Evolutionary conservation across 345 rosid species (phyloP).

Genomic region (Eucalyptus leucophloia): DNA sequence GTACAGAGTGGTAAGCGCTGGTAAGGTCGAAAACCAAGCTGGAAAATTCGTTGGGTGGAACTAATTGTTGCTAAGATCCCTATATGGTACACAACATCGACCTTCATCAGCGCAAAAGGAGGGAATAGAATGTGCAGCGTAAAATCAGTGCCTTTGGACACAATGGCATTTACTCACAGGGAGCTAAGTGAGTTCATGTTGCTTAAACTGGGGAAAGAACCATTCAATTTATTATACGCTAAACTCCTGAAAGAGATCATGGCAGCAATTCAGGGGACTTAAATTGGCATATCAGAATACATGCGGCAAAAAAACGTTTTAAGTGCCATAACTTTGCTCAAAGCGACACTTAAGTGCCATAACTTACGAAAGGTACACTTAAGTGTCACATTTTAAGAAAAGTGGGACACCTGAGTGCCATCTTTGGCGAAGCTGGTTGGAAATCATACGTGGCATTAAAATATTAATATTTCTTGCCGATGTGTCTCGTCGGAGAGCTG

Average conservation of each 20-base stretch:
- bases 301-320: too few relatives aligned
- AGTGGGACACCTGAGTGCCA: too few relatives aligned
- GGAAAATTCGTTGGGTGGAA: conserved; percentile 65
- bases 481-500: too few relatives aligned
- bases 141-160: background rate
- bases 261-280: background rate
- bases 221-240: conserved; percentile 69
- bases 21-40: conserved; percentile 68
- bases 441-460: too few relatives aligned
- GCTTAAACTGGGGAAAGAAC: conserved; percentile 68
- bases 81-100: background rate
- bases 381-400: too few relatives aligned
- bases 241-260: conserved; percentile 41
- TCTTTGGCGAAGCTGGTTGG: too few relatives aligned
- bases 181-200: conserved; percentile 51
- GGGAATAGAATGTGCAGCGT: background rate
- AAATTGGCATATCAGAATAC: too few relatives aligned
- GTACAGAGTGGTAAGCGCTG: conserved; percentile 82
- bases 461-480: too few relatives aligned
- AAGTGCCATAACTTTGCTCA: too few relatives aligned
- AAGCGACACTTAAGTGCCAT: too few relatives aligned
- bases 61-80: conserved; percentile 87
- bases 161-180: conserved; percentile 32
- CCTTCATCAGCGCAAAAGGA: background rate
- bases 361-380: too few relatives aligned